A percentile compares a stretch with the other conserved stretches of the same genome.
Evolutionary conservation across 768 basidiomycete genomes (phyloP).

Genomic region (Boletus rex-veris): DNA sequence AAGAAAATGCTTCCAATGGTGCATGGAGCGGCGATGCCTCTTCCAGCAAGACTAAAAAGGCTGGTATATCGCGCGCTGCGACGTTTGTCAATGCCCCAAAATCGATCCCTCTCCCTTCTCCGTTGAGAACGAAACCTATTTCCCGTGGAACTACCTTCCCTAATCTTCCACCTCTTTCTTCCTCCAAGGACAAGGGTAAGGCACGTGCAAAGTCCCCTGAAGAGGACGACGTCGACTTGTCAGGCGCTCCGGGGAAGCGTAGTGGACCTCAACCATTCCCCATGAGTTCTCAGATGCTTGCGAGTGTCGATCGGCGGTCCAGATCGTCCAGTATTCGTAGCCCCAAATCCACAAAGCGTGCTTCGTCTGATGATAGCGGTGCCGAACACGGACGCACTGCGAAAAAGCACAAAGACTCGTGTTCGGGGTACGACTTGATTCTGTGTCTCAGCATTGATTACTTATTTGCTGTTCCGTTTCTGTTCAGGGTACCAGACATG

Average conservation of each 20-base stretch:
- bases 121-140: constrained; percentile 8
- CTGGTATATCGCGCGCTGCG: constrained; percentile 5
- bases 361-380: constrained; percentile 34
- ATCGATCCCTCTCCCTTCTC: constrained; percentile 22
- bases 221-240: background rate
- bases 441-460: constrained; percentile 9
- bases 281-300: constrained; percentile 46
- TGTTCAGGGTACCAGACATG: constrained; percentile 3
- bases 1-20: constrained; percentile 20
- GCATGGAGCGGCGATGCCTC: constrained; percentile 8
- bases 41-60: constrained; percentile 12
- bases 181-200: constrained; percentile 18
- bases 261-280: constrained; percentile 38
- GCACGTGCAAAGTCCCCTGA: constrained; percentile 1
- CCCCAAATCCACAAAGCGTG: constrained; percentile 24
- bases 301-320: constrained; percentile 34
- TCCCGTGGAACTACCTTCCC: constrained; percentile 20
- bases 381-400: constrained; percentile 22
- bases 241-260: background rate
- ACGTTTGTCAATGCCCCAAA: background rate
- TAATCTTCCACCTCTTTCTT: constrained; percentile 23
- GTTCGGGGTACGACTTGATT: constrained; percentile 8
- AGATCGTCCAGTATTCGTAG: constrained; percentile 15
- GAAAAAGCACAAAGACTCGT: constrained; percentile 35
- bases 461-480: background rate